Conservation (phyloP, 2,329 filamentous ascomycete species). For the Aspergillus awamori region DNA sequence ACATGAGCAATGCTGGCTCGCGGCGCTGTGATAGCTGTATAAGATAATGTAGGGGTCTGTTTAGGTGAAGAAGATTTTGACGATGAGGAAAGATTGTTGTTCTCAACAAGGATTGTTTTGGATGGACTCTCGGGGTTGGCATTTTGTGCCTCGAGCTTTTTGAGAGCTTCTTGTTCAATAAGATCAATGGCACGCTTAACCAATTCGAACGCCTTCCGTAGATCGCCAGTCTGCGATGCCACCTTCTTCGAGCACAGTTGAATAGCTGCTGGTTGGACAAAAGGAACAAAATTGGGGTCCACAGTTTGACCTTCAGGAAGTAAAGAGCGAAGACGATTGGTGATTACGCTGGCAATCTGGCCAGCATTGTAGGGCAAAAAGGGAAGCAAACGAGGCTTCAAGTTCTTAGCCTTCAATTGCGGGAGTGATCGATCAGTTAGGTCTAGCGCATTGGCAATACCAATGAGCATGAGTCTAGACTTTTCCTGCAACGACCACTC, state of each 20-base stretch:
- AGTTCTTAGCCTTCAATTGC: constrained; percentile 85
- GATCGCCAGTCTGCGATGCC: constrained; percentile 87
- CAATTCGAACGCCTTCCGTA: constrained; percentile 94
- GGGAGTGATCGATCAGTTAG: constrained; percentile 93
- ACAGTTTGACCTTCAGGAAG: constrained; percentile 52
- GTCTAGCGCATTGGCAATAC: constrained; percentile 94
- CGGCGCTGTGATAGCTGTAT: constrained; percentile 79
- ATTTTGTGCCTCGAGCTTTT: constrained; percentile 67
- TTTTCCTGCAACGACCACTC: constrained; percentile 87
- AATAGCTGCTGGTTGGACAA: constrained; percentile 90
- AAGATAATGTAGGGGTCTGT: constrained; percentile 50
- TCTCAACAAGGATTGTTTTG: constrained; percentile 78
- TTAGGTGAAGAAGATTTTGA: constrained; percentile 43
- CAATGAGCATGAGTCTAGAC: constrained; percentile 80
- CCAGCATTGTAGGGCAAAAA: constrained; percentile 89
- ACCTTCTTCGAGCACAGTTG: constrained; percentile 95
- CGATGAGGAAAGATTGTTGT: constrained; percentile 68
- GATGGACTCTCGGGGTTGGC: constrained; percentile 64
- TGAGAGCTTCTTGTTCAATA: constrained; percentile 79
- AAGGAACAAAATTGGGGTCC: constrained; percentile 70
- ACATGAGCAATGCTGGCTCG: constrained; percentile 88
- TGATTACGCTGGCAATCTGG: constrained; percentile 88
- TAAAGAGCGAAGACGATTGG: constrained; percentile 75
- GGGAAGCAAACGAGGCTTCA: constrained; percentile 85
- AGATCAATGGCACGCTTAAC: constrained; percentile 86